Conservation (phyloP, 371 early-diverging fungal species). For the Zychaea mexicana region DNA sequence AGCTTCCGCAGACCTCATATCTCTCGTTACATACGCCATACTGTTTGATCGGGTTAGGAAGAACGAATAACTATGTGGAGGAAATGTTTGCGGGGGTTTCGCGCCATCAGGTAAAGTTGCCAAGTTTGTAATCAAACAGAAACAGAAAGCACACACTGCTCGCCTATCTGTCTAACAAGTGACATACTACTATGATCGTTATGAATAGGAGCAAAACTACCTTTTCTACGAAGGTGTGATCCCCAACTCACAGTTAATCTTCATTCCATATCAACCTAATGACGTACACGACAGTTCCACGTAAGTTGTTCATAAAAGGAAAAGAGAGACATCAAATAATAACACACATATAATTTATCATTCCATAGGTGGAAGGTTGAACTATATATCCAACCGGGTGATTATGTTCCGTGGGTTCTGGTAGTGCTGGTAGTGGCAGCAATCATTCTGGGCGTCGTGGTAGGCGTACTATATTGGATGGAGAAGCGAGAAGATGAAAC, state of each 20-base stretch:
- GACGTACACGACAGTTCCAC: conserved; percentile 51
- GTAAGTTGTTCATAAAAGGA: conserved; percentile 11
- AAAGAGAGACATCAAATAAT: not conserved
- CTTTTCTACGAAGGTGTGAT: conserved; percentile 82
- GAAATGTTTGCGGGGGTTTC: conserved; percentile 86
- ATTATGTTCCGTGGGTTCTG: conserved; percentile 79
- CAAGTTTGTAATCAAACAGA: not conserved
- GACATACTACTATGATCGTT: not conserved
- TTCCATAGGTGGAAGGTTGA: conserved; percentile 77
- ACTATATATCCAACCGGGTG: conserved; percentile 84
- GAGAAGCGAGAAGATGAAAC: conserved; percentile 84
- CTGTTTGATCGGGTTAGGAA: conserved; percentile 83
- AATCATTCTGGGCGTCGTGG: conserved; percentile 66
- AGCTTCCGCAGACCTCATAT: conserved; percentile 81
- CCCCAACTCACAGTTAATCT: conserved; percentile 90
- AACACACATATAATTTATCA: not conserved
- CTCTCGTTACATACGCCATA: conserved; percentile 81
- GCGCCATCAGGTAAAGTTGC: conserved; percentile 54
- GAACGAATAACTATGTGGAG: conserved; percentile 95
- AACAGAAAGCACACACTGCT: not conserved
- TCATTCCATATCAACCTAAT: conserved; percentile 80
- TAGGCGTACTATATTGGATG: conserved; percentile 67
- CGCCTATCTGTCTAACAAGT: too few species aligned
- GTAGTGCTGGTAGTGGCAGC: conserved; percentile 67
- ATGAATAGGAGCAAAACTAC: conserved; percentile 34